phyloP scores from a whole-genome alignment of 140 eudicot genomes.

The Anethum foeniculum region DNA sequence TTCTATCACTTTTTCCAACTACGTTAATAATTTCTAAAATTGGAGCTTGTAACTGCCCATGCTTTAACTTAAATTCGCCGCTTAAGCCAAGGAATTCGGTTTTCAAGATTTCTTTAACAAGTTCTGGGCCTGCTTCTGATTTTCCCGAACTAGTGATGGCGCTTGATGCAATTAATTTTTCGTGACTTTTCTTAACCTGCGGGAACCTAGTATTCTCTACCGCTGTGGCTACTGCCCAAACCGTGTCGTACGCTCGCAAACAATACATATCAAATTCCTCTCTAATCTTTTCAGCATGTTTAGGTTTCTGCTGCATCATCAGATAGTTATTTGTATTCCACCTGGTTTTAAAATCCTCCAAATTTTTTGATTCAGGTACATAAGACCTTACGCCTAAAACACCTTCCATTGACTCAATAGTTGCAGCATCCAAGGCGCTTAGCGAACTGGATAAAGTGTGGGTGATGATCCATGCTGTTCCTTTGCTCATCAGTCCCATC shows the following conservation, averaged over 20 bases:
- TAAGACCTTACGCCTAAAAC: slow-evolving; percentile 29
- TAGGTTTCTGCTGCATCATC: not conserved
- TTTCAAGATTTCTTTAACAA: slow-evolving; percentile 16
- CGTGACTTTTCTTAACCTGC: not conserved
- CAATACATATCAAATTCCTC: slow-evolving; percentile 17
- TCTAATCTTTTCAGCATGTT: not conserved
- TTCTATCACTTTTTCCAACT: slow-evolving; percentile 25
- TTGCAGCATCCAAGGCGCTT: not conserved
- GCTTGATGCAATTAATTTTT: not conserved
- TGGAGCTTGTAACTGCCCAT: slow-evolving; percentile 11
- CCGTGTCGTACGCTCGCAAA: slow-evolving; percentile 33
- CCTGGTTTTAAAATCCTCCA: slow-evolving; percentile 12
- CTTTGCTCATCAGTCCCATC: slow-evolving; percentile 21
- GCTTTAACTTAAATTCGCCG: slow-evolving; percentile 15
- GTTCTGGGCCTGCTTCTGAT: slow-evolving; percentile 22
- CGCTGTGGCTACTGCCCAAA: slow-evolving; percentile 31
- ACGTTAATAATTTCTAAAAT: slow-evolving; percentile 29
- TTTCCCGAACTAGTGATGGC: slow-evolving; percentile 8
- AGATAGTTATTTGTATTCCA: slow-evolving; percentile 13
- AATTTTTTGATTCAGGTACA: slow-evolving; percentile 16
- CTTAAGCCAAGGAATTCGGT: slow-evolving; percentile 19
- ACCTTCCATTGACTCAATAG: slow-evolving; percentile 25
- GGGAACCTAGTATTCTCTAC: slow-evolving; percentile 3
- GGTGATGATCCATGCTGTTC: slow-evolving; percentile 35
- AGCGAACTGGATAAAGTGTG: slow-evolving; percentile 18